Base-by-base conservation (phyloP, 139 green algal genomes). In the Haematococcus sp. region DNA sequence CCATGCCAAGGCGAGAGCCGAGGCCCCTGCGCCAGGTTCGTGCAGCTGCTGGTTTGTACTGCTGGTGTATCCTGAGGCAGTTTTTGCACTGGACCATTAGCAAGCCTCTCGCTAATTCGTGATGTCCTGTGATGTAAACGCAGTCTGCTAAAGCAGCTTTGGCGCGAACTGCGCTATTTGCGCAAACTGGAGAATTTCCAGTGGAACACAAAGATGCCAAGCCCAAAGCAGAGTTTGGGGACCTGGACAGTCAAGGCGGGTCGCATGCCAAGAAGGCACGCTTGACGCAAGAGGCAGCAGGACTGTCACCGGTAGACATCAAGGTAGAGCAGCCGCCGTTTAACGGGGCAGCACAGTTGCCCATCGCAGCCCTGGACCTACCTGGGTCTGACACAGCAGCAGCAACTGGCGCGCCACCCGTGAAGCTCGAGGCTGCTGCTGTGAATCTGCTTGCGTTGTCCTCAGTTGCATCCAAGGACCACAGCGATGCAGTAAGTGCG, bases 141-240 rank as follows among this genome's bases (percentile, higher is more conserved):
- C 58, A 40, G 58, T 65, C 69, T 58, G 69, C 69, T 11, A 30
- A 52, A 30, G 69, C 55, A 32, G 28, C 69, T 2, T 7, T 68
- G 17, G 54, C 25, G 4, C 54, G 69, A 4, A 75, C 69, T 27
- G 69, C 69, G 2, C 51, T 31, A 9, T 75, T 65, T 33, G 69
- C 69, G 4, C 54, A 55, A 11, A 75, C 69, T 28, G 69, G 69
- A 3, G 69, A 75, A 31, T 75, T 75, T 23, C 55, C 69, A 3
- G 69, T 67, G 25, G 54, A 75, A 13, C 51, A 75, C 34, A 3
- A 16, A 35, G 20, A 43, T 34, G 58, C 58, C 27, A 27, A n/a
- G 25, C 54, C 54, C n/a, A 25, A 61, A 13, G 22, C 11, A 20
- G 22, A 61, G 20, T 25, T 61, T 25, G 23, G 52, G 52, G 52